phyloP scores from a whole-genome alignment of 176 grass and related monocot species.

The Aegilops bicornis region DNA sequence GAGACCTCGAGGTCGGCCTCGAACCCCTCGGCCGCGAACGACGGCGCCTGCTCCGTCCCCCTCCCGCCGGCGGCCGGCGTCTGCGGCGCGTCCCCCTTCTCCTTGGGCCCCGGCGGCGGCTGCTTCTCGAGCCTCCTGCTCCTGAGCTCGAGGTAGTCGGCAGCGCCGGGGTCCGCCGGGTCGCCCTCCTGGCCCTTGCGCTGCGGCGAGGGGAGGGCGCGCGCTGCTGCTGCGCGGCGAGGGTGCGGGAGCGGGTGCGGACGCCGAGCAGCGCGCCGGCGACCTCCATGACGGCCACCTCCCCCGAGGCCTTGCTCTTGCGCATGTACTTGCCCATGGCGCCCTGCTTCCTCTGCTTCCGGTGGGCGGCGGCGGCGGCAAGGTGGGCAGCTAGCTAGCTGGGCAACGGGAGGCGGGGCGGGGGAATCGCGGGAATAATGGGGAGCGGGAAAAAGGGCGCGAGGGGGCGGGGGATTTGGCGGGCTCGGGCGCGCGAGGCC shows the following conservation, averaged over 20 bases:
- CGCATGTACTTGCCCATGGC: slow-evolving; percentile 92
- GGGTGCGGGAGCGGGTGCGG: slow-evolving; percentile 80
- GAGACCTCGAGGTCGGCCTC: slow-evolving; percentile 52
- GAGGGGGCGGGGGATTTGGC: slow-evolving; percentile 9
- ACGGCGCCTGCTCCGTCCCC: neutral
- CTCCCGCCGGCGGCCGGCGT: neutral
- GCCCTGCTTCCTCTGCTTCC: neutral
- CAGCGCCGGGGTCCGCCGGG: too few species aligned
- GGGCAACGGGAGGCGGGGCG: neutral
- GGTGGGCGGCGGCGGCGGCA: slow-evolving; percentile 6
- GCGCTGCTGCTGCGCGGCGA: slow-evolving; percentile 54
- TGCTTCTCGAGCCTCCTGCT: slow-evolving; percentile 85
- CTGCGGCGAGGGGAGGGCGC: slow-evolving; percentile 40
- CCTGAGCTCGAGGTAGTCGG: slow-evolving; percentile 77
- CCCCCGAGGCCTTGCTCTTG: slow-evolving; percentile 75
- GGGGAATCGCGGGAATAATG: slow-evolving; percentile 53
- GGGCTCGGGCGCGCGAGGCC: neutral
- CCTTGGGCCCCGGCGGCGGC: slow-evolving; percentile 24
- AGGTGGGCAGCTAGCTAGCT: neutral
- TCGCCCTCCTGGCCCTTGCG: slow-evolving; percentile 21
- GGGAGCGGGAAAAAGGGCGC: slow-evolving; percentile 47
- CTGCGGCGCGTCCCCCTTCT: neutral
- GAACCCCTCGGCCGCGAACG: slow-evolving; percentile 1
- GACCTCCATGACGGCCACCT: slow-evolving; percentile 89
- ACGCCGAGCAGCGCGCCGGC: slow-evolving; percentile 63